Base-by-base conservation (phyloP, 768 basidiomycete species). In the Leccinum incarnatum region DNA sequence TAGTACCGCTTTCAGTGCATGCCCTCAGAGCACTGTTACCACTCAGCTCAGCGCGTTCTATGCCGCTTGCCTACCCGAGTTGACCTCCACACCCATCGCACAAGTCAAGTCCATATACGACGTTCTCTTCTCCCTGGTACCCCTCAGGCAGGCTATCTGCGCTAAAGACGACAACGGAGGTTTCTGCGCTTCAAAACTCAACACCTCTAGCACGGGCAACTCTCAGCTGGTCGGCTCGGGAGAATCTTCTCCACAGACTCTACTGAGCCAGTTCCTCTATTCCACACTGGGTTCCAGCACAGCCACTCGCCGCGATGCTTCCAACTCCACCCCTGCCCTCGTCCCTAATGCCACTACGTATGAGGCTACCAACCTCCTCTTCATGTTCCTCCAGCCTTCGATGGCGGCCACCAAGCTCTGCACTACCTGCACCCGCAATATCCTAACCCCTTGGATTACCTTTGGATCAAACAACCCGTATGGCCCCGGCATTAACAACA, bases 401-500 rank as follows among this genome's bases (percentile, higher is more conserved):
- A 74, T 82, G 68, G 37, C 80, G 27, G 72, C 77, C n/a, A 64
- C 72, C 27, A 54, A 73, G 23, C 86, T 97, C 47, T 98, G 96
- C 85, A 86, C 81, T 2, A 65, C 86, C 14, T 98, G 96, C 85
- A 86, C 91, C 12, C 84, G 89, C 70, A 81, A 81, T 62, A 77
- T 95, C 69, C 69, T 98, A 63, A 82, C 84, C 2, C 64, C 85
- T 9, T 99, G 91, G 81, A 86, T 92, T 73, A 73, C 77, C 57
- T 95, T 83, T 73, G 91, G 95, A 76, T 81, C 84, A 45, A 71
- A 72, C 56, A 75, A 78, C 47, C 88, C 89, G 1, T 98, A 93
- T 72, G 90, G 81, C 8, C 83, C 88, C 29, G 94, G 96, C 52
- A 67, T 97, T 27, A 54, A 61, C 58, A 78, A 80, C 65, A 90